phyloP scores from a whole-genome alignment of 1,284 basidiomycete genomes.

The Apiotrichum montevideense region DNA sequence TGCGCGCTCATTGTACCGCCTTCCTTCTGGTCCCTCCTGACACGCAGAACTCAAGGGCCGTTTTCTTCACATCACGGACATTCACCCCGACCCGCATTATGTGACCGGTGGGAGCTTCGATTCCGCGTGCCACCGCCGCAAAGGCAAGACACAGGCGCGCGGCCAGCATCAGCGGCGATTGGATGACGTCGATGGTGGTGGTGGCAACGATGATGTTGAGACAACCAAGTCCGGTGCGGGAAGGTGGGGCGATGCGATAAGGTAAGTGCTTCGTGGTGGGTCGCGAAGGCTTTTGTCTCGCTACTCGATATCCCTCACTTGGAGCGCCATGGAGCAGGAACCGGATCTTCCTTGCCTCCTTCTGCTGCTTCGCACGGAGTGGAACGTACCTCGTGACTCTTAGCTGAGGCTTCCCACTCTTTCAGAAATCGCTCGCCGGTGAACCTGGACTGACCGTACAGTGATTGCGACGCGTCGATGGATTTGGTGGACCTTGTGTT shows the following conservation, averaged over 20 bases:
- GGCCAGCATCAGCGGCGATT: too few species aligned
- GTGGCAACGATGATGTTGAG: conserved; percentile 8
- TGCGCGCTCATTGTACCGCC: too few species aligned
- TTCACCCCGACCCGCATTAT: conserved; percentile 48
- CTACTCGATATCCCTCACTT: too few species aligned
- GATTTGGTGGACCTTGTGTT: conserved; percentile 72
- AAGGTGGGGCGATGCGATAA: conserved; percentile 4
- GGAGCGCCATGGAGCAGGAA: too few species aligned
- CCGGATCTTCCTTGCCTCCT: too few species aligned
- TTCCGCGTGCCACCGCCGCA: conserved; percentile 37
- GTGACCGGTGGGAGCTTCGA: conserved; percentile 36
- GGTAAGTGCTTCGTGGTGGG: neutral
- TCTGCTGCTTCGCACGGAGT: too few species aligned
- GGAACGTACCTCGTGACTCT: too few species aligned
- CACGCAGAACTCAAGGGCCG: conserved; percentile 39
- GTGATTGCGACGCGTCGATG: conserved; percentile 80
- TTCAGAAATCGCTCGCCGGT: too few species aligned
- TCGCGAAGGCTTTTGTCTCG: too few species aligned
- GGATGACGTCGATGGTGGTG: too few species aligned
- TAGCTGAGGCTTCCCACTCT: too few species aligned
- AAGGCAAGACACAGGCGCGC: conserved; percentile 9
- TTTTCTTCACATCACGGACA: conserved; percentile 47
- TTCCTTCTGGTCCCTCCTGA: conserved; percentile 1
- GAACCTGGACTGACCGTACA: conserved; percentile 38
- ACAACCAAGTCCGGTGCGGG: neutral